Percentiles rank a stretch among this genome's conserved stretches.
phyloP scores from a whole-genome alignment of 305 asterid genomes.

The Fraxinus albicans region DNA sequence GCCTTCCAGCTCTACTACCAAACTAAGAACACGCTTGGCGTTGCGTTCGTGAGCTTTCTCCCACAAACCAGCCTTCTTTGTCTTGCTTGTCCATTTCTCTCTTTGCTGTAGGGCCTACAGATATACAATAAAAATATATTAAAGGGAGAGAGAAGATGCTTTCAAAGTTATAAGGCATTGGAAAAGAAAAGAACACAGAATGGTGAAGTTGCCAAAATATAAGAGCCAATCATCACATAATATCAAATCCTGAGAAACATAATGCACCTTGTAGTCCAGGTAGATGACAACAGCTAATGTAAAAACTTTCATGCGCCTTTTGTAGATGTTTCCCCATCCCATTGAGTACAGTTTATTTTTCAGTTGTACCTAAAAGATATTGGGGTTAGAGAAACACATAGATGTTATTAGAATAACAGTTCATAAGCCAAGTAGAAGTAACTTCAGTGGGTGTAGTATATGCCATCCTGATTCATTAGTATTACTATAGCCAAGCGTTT shows the following conservation, averaged over 20 bases:
- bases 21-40: slow-evolving; percentile 81
- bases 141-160: slow-evolving; percentile 21
- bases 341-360: slow-evolving; percentile 39
- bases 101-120: slow-evolving; percentile 74
- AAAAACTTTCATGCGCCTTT: slow-evolving; percentile 85
- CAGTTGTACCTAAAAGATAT: slow-evolving; percentile 26
- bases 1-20: slow-evolving; percentile 85
- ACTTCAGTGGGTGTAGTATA: not conserved
- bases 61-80: slow-evolving; percentile 76
- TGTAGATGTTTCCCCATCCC: slow-evolving; percentile 93
- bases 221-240: slow-evolving; percentile 17
- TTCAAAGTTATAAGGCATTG: slow-evolving; percentile 21
- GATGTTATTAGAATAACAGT: slow-evolving; percentile 19
- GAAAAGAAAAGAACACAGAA: slow-evolving; percentile 19
- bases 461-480: slow-evolving; percentile 6
- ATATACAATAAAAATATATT: slow-evolving; percentile 17
- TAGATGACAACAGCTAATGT: slow-evolving; percentile 74
- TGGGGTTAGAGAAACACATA: slow-evolving; percentile 23
- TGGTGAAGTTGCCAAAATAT: slow-evolving; percentile 1
- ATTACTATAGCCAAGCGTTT: not conserved
- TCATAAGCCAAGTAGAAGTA: slow-evolving; percentile 1
- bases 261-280: slow-evolving; percentile 84
- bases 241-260: slow-evolving; percentile 25
- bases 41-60: slow-evolving; percentile 93
- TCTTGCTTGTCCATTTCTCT: slow-evolving; percentile 72